Evolutionary conservation across 345 rosid species (phyloP).

Genomic region (Eucalyptus pauciflora): DNA sequence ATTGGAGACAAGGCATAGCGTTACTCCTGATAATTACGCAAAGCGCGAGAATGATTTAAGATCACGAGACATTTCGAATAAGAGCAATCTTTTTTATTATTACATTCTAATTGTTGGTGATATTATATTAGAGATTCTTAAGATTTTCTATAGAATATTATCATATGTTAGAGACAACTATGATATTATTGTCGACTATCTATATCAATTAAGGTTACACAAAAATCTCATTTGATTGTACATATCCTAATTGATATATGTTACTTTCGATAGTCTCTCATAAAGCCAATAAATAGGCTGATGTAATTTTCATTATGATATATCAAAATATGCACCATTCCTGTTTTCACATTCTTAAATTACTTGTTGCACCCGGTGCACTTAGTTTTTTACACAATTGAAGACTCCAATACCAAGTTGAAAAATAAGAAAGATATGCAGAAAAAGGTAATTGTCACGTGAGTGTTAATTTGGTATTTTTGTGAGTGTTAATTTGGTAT

Average conservation of each 20-base stretch:
- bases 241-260: too few species aligned
- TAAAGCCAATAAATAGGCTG: rapidly evolving
- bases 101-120: background rate
- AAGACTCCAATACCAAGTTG: background rate
- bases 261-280: background rate
- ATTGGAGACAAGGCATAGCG: background rate
- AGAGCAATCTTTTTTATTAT: background rate
- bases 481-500: background rate
- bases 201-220: background rate
- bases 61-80: background rate
- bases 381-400: background rate
- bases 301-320: too few species aligned
- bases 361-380: background rate
- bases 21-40: too few species aligned
- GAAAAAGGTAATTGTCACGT: background rate
- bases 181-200: background rate
- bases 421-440: too few species aligned
- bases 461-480: background rate
- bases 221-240: too few species aligned
- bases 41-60: background rate
- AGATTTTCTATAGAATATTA: too few species aligned
- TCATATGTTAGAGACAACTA: background rate
- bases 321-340: too few species aligned
- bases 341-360: too few species aligned
- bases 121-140: background rate